Evolutionary conservation across 768 basidiomycete species (phyloP).

Genomic region (Russula vinacea): DNA sequence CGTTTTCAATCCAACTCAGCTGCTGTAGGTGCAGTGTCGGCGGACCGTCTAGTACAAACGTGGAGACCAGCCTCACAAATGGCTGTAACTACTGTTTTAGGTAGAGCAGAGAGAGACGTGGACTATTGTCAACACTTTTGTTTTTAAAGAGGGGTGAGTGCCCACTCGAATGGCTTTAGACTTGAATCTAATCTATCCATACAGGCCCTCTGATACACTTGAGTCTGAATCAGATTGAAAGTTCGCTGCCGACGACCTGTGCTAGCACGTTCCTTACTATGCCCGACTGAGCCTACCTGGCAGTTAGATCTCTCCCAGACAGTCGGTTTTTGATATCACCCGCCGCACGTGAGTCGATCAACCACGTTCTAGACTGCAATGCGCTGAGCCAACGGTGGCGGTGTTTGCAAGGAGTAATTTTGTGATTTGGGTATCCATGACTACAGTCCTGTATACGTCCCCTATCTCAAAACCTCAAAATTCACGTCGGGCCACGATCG

Average conservation of each 20-base stretch:
- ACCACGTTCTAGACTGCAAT: not conserved
- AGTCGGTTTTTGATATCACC: too few species aligned
- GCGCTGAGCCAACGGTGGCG: conserved; percentile 4
- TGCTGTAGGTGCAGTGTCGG: conserved; percentile 11
- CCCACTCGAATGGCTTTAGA: not conserved
- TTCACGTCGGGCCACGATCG: not conserved
- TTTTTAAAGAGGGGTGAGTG: not conserved
- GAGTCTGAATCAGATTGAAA: not conserved
- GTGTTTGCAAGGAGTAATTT: not conserved
- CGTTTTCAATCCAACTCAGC: not conserved
- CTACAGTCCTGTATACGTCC: not conserved
- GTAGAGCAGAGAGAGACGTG: too few species aligned
- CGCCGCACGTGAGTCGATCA: not conserved
- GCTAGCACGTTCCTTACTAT: not conserved
- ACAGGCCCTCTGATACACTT: not conserved
- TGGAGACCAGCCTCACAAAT: not conserved
- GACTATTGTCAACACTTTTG: too few species aligned
- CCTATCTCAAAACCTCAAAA: not conserved
- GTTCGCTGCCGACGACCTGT: not conserved
- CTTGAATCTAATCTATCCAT: not conserved
- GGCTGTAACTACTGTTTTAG: not conserved
- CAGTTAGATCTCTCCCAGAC: not conserved
- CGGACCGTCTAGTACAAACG: not conserved
- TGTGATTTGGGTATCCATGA: not conserved
- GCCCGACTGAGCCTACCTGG: not conserved